Conservation (phyloP, 495 filamentous ascomycete genomes). For the Podospora conica region DNA sequence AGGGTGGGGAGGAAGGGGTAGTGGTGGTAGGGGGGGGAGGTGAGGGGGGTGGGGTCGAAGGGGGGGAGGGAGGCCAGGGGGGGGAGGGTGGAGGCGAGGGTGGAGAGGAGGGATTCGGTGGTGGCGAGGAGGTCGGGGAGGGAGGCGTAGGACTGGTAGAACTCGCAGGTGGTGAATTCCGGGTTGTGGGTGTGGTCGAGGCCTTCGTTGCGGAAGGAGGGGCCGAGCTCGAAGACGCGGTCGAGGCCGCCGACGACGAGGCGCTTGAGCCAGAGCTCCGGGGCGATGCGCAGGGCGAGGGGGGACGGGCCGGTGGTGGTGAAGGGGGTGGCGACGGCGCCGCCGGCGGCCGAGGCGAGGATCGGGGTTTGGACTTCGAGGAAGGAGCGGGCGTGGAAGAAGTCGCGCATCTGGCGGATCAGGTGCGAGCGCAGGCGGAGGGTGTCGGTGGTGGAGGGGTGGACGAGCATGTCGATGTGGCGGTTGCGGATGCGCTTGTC, state of each 20-base stretch:
- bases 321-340: constrained; percentile 83
- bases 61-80: constrained; percentile 43
- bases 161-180: constrained; percentile 95
- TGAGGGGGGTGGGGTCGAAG: constrained; percentile 38
- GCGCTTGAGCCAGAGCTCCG: constrained; percentile 94
- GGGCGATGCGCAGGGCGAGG: constrained; percentile 76
- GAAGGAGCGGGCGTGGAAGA: constrained; percentile 64
- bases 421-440: constrained; percentile 69
- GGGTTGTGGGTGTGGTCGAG: constrained; percentile 97
- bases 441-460: constrained; percentile 56
- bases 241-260: constrained; percentile 90
- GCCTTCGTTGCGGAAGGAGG: constrained; percentile 90
- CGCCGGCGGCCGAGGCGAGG: constrained; percentile 66
- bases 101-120: constrained; percentile 62
- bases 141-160: constrained; percentile 81
- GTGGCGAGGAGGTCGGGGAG: constrained; percentile 67
- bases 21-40: constrained; percentile 50
- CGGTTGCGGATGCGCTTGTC: constrained; percentile 61
- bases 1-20: constrained; percentile 70
- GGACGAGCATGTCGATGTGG: constrained; percentile 78
- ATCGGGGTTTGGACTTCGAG: constrained; percentile 89
- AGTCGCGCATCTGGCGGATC: constrained; percentile 65
- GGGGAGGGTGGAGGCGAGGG: constrained; percentile 50
- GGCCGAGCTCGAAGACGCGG: constrained; percentile 87
- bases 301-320: constrained; percentile 64